phyloP scores from a whole-genome alignment of 2,329 filamentous ascomycete species.

The Trichophyton rubrum region DNA sequence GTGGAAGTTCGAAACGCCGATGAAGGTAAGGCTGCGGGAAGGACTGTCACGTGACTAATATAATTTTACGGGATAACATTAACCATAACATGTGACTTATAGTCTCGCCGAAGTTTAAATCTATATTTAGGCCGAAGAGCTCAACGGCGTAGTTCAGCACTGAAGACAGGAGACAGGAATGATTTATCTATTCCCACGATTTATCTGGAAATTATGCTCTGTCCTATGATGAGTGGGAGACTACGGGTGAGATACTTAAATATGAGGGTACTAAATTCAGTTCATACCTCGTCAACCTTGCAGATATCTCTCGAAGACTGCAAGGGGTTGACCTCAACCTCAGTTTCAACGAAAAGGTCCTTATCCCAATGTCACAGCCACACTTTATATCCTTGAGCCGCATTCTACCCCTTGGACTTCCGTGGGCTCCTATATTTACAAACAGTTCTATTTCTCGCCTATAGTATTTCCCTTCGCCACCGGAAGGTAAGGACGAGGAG shows the following conservation, averaged over 20 bases:
- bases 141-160: no score
- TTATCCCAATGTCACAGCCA: neutral
- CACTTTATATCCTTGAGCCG: conserved; percentile 6
- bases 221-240: neutral
- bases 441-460: neutral
- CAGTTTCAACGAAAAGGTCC: neutral
- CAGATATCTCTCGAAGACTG: conserved; percentile 6
- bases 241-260: conserved; percentile 1
- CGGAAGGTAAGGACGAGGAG: conserved; percentile 5
- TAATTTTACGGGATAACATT: no score
- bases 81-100: no score
- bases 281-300: conserved; percentile 1
- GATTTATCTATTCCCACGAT: neutral
- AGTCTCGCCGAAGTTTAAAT: no score
- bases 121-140: no score
- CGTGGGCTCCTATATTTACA: neutral
- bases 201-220: neutral
- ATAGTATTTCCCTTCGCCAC: conserved; percentile 1
- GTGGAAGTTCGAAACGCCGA: no score
- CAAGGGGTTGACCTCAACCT: neutral
- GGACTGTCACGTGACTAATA: no score
- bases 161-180: no score
- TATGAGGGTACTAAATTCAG: neutral
- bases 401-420: neutral
- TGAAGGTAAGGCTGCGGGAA: no score